These are phyloP conservation scores for Leishmania tarentolae DNA, from an alignment of 208 protist genomes.

Conservation along the genomic window DNA sequence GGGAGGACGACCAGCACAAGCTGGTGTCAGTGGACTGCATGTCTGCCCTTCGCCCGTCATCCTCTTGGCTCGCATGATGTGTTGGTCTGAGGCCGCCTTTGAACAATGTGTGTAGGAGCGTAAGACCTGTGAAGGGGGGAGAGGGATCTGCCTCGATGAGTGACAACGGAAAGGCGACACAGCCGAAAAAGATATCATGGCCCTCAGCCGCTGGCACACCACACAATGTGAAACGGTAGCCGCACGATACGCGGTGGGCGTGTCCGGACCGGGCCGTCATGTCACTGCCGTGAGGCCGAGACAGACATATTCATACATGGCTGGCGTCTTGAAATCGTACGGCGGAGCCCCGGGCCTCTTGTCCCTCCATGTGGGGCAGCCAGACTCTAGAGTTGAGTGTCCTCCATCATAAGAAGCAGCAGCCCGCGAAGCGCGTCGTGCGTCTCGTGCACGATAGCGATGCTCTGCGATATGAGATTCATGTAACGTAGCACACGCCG, in stretches of 20 bases:
- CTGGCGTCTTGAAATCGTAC: not conserved
- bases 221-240: not conserved
- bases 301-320: not conserved
- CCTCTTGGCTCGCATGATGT: not conserved
- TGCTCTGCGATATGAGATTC: slow-evolving; percentile 49
- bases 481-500: slow-evolving; percentile 51
- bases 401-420: slow-evolving; percentile 58
- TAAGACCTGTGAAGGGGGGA: not conserved
- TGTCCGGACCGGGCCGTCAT: not conserved
- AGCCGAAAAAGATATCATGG: not conserved
- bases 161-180: not conserved
- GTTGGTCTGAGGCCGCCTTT: too few relatives aligned
- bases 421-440: slow-evolving; percentile 62
- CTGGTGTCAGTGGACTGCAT: not conserved
- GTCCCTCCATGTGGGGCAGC: not conserved
- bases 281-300: not conserved
- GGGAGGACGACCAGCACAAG: not conserved
- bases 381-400: slow-evolving; percentile 40
- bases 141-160: not conserved
- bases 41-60: not conserved
- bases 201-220: not conserved
- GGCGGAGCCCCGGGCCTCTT: not conserved
- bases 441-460: slow-evolving; percentile 41
- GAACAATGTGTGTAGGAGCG: not conserved
- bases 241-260: not conserved